Conservation (phyloP, 495 filamentous ascomycete genomes). For the Hypoxylon lienhwacheense region DNA sequence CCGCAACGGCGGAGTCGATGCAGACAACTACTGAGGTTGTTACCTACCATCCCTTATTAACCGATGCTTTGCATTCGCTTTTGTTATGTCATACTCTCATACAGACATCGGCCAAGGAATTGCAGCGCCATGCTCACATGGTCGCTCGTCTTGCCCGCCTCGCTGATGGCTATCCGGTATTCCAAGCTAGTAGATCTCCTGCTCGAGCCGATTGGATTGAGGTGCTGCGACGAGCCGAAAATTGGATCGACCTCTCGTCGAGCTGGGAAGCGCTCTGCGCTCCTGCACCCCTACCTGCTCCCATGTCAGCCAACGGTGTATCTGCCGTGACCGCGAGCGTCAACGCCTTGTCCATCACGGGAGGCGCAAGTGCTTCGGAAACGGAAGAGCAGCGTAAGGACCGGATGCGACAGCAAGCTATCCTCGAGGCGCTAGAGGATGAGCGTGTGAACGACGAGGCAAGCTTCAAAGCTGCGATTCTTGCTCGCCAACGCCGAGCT, state of each 20-base stretch:
- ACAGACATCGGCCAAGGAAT: conserved; percentile 72
- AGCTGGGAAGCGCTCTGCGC: conserved; percentile 73
- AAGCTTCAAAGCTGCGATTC: conserved; percentile 61
- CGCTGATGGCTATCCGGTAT: conserved; percentile 77
- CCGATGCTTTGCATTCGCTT: conserved; percentile 72
- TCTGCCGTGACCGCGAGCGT: conserved; percentile 21
- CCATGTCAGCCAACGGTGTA: conserved; percentile 36
- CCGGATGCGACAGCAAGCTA: conserved; percentile 62
- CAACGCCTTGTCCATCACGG: conserved; percentile 25
- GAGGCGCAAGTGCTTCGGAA: conserved; percentile 26
- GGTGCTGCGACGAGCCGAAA: conserved; percentile 62
- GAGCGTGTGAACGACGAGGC: conserved; percentile 67
- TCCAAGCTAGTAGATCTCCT: conserved; percentile 70
- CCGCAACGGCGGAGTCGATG: conserved; percentile 23
- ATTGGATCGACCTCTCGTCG: conserved; percentile 63
- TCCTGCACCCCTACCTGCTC: conserved; percentile 61
- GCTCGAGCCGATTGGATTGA: conserved; percentile 79
- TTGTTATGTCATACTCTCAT: conserved; percentile 71
- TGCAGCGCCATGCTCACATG: conserved; percentile 76
- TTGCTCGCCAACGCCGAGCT: conserved; percentile 59
- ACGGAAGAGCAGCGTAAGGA: conserved; percentile 56
- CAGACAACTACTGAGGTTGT: conserved; percentile 62
- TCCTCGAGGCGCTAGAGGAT: conserved; percentile 65
- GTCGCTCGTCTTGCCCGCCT: conserved; percentile 71
- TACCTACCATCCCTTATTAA: conserved; percentile 77